Evolutionary conservation across 2,329 filamentous ascomycete genomes (phyloP).

Genomic region (Parafenestella ontariensis): DNA sequence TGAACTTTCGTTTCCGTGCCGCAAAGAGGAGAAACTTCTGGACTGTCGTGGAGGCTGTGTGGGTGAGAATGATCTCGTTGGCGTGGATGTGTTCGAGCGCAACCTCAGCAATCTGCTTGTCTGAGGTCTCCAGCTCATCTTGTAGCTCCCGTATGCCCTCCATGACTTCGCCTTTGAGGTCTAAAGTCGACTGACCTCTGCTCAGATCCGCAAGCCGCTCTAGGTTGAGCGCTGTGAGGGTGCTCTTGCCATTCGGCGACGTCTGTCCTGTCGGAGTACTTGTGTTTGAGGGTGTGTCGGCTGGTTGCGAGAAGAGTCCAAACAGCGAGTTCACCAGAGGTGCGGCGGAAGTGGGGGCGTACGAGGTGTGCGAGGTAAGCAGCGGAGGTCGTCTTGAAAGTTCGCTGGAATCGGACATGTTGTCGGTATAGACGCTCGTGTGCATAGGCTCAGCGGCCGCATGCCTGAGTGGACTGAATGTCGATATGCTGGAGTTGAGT

Average conservation of each 20-base stretch:
- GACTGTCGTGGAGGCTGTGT: slow-evolving; percentile 84
- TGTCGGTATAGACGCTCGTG: slow-evolving; percentile 35
- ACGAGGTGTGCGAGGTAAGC: slow-evolving; percentile 67
- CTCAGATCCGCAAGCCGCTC: slow-evolving; percentile 51
- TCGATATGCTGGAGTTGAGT: slow-evolving; percentile 53
- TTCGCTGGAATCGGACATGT: slow-evolving; percentile 46
- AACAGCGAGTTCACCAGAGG: slow-evolving; percentile 77
- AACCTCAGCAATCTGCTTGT: slow-evolving; percentile 89
- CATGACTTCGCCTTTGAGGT: slow-evolving; percentile 88
- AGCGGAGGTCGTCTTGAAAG: slow-evolving; percentile 64
- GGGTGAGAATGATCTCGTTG: slow-evolving; percentile 89
- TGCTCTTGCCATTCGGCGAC: slow-evolving; percentile 57
- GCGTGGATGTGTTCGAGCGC: slow-evolving; percentile 92
- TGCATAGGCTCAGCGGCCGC: slow-evolving; percentile 47
- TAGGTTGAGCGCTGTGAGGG: slow-evolving; percentile 43
- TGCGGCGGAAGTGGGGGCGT: slow-evolving; percentile 62
- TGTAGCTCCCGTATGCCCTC: slow-evolving; percentile 95
- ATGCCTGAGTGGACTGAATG: slow-evolving; percentile 57
- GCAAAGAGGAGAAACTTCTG: slow-evolving; percentile 89
- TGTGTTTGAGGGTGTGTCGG: slow-evolving; percentile 54
- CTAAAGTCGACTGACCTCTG: slow-evolving; percentile 57
- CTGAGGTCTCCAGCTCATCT: slow-evolving; percentile 90
- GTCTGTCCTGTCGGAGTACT: slow-evolving; percentile 61
- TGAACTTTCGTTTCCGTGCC: slow-evolving; percentile 89
- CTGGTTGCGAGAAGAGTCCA: slow-evolving; percentile 79